These are phyloP conservation scores for Themeda triandra DNA, from an alignment of 176 grass and related monocot species.

Conservation along the genomic window DNA sequence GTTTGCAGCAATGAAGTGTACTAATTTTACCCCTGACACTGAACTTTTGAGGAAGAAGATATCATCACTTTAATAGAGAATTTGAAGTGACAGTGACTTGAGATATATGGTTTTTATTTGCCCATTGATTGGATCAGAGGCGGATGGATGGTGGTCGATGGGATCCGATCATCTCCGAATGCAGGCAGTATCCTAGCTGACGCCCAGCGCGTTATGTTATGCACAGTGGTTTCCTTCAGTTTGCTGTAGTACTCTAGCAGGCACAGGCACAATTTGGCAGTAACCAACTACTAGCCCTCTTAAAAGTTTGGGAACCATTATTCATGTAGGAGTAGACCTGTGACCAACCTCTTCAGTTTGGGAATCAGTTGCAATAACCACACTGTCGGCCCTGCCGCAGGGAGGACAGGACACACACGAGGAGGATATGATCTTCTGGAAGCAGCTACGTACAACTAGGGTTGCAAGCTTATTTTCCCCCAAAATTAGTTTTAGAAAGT, in stretches of 20 bases:
- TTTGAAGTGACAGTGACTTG: not conserved
- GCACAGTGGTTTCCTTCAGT: not conserved
- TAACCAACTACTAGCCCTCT: too few species aligned
- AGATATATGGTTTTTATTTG: not conserved
- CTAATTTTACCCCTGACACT: not conserved
- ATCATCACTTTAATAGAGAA: not conserved
- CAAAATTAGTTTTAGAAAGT: too few species aligned
- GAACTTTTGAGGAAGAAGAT: not conserved
- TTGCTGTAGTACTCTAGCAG: not conserved
- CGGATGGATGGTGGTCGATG: too few species aligned
- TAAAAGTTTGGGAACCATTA: not conserved
- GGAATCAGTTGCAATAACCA: not conserved
- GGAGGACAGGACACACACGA: too few species aligned
- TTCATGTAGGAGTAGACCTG: not conserved
- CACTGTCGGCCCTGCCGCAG: not conserved
- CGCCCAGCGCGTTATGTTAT: not conserved
- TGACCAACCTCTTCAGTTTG: not conserved
- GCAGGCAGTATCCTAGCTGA: not conserved
- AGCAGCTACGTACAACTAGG: too few species aligned
- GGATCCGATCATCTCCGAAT: not conserved
- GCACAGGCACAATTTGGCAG: not conserved
- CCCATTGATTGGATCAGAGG: not conserved
- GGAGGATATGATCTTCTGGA: too few species aligned
- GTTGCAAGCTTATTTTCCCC: too few species aligned
- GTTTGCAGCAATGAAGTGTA: not conserved